A percentile compares a stretch with the other conserved stretches of the same genome.
Evolutionary conservation across 2,329 filamentous ascomycete genomes (phyloP).

Genomic region (Pseudogymnoascus sp.): DNA sequence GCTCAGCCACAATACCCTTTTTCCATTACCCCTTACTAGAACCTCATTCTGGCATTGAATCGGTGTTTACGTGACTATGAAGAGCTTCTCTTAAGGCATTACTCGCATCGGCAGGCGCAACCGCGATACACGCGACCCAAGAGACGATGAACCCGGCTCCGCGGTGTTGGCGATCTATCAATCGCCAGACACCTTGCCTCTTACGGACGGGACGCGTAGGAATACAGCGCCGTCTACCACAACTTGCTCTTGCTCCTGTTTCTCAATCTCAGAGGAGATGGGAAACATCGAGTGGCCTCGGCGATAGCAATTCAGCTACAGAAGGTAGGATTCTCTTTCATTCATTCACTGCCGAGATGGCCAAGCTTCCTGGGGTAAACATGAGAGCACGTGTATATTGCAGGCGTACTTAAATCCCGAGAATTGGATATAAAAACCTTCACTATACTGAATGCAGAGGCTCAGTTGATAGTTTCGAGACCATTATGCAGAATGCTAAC

Average conservation of each 20-base stretch:
- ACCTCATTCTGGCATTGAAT: not conserved
- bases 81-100: slow-evolving; percentile 1
- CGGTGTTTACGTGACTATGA: not conserved
- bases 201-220: not conserved
- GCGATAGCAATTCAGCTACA: slow-evolving; percentile 5
- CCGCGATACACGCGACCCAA: not conserved
- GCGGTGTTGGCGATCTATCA: slow-evolving; percentile 3
- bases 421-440: not conserved
- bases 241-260: not conserved
- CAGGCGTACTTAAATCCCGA: not conserved
- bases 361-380: not conserved
- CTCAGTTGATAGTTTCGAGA: not conserved
- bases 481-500: not conserved
- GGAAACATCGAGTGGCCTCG: slow-evolving; percentile 6
- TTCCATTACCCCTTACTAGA: not conserved
- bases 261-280: not conserved
- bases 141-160: slow-evolving; percentile 1
- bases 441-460: not conserved
- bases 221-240: not conserved
- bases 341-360: not conserved
- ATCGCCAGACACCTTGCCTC: slow-evolving; percentile 1
- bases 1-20: slow-evolving; percentile 1
- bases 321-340: not conserved
- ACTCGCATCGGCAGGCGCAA: slow-evolving; percentile 3
- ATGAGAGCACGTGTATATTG: not conserved